Evolutionary conservation across 2,329 filamentous ascomycete species (phyloP).

Genomic region (Penicillium sp.): DNA sequence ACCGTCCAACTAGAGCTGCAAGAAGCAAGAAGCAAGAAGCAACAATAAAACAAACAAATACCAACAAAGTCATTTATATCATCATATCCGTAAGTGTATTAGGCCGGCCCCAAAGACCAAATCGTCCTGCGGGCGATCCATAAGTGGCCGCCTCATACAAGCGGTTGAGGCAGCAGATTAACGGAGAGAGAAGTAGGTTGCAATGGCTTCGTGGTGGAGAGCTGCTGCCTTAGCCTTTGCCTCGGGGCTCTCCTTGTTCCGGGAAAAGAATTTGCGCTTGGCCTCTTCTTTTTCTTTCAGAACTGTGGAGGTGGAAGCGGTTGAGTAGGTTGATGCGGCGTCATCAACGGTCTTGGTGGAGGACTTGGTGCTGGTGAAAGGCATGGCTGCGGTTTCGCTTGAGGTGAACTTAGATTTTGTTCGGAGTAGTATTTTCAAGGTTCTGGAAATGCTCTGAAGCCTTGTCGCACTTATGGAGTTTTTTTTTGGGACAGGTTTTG

Average conservation of each 20-base stretch:
- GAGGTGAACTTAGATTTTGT: not conserved
- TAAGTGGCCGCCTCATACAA: not conserved
- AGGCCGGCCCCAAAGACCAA: not conserved
- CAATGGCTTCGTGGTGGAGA: slow-evolving; percentile 15
- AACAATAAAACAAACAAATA: not conserved
- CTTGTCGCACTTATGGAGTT: not conserved
- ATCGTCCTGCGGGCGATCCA: not conserved
- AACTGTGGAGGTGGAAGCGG: slow-evolving; percentile 7
- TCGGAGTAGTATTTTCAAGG: not conserved
- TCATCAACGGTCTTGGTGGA: slow-evolving; percentile 11
- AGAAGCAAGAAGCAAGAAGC: not conserved
- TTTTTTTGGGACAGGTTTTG: not conserved
- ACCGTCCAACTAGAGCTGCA: not conserved
- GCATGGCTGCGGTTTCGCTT: slow-evolving; percentile 5
- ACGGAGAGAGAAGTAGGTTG: slow-evolving; percentile 10
- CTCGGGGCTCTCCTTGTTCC: slow-evolving; percentile 5
- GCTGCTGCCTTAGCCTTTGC: slow-evolving; percentile 9
- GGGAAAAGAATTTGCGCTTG: slow-evolving; percentile 10
- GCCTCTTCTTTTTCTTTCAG: slow-evolving; percentile 14
- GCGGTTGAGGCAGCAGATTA: not conserved
- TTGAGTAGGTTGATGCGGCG: slow-evolving; percentile 12
- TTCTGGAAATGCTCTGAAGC: not conserved
- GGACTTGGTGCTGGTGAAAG: slow-evolving; percentile 9
- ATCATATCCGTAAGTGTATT: not conserved
- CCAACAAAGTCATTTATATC: not conserved